Evolutionary conservation across 208 protist genomes (phyloP).

Genomic region (Leishmania guyanensis): DNA sequence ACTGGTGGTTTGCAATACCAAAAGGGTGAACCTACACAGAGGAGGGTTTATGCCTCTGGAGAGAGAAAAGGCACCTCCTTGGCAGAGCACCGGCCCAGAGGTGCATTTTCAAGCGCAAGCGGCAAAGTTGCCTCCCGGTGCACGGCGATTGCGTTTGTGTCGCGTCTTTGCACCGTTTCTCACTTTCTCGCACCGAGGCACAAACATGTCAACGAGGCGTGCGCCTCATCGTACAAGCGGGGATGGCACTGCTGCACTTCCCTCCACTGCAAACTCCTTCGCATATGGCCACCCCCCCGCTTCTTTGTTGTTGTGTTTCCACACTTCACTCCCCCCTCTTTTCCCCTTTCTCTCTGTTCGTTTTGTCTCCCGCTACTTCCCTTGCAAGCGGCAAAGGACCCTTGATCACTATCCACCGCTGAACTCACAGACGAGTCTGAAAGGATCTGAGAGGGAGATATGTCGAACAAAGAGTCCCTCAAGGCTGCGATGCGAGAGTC

Average conservation of each 20-base stretch:
- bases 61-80: background rate
- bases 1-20: background rate
- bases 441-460: constrained; percentile 7
- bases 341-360: background rate
- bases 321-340: background rate
- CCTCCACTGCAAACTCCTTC: background rate
- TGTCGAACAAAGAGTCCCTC: constrained; percentile 75
- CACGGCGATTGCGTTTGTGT: background rate
- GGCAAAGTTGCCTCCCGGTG: background rate
- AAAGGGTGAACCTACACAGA: background rate
- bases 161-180: background rate
- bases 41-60: background rate
- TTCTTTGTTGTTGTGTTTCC: background rate
- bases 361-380: background rate
- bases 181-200: background rate
- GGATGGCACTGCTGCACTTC: background rate
- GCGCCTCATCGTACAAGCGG: background rate
- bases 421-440: background rate
- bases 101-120: background rate
- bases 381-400: background rate
- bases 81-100: background rate
- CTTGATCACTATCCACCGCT: constrained; percentile 3
- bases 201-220: background rate
- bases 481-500: constrained; percentile 87
- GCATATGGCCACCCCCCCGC: background rate